phyloP scores from a whole-genome alignment of 495 filamentous ascomycete genomes.

The Penicillium parvum region DNA sequence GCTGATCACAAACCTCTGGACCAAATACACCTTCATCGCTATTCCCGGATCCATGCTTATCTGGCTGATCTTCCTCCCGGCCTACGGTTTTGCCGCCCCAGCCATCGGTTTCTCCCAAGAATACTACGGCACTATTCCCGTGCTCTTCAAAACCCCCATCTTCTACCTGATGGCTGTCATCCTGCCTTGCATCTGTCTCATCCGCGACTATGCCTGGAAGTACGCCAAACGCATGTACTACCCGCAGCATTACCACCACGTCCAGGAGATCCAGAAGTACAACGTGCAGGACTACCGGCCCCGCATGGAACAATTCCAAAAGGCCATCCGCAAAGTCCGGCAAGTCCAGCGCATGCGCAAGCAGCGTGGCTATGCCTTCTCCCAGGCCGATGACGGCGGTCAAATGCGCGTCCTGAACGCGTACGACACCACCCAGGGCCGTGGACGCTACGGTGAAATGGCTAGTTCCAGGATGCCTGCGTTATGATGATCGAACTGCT shows the following conservation, averaged over 20 bases:
- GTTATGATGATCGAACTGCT: constrained; percentile 25
- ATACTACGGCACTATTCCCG: constrained; percentile 76
- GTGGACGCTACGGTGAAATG: constrained; percentile 97
- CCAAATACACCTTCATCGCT: constrained; percentile 93
- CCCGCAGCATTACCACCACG: constrained; percentile 94
- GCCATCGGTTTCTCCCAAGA: constrained; percentile 78
- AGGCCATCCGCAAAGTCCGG: constrained; percentile 95
- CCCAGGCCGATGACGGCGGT: constrained; percentile 85
- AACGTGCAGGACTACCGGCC: constrained; percentile 99
- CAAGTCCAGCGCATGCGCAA: constrained; percentile 99
- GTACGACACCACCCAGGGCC: constrained; percentile 90
- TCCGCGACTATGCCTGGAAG: constrained; percentile 80
- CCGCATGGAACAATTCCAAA: constrained; percentile 99
- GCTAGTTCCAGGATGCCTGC: constrained; percentile 57
- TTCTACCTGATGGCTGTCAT: constrained; percentile 88
- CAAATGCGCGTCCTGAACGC: constrained; percentile 85
- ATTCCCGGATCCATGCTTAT: constrained; percentile 91
- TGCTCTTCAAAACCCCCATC: constrained; percentile 72
- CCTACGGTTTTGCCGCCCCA: constrained; percentile 87
- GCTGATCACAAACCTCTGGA: constrained; percentile 96
- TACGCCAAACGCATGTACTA: constrained; percentile 94
- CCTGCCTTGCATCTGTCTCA: constrained; percentile 77
- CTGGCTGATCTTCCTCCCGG: constrained; percentile 85
- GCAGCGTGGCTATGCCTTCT: constrained; percentile 97
- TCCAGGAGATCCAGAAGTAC: constrained; percentile 99